Base-by-base conservation (phyloP, 2,329 filamentous ascomycete genomes). In the Diplodia mutila region DNA sequence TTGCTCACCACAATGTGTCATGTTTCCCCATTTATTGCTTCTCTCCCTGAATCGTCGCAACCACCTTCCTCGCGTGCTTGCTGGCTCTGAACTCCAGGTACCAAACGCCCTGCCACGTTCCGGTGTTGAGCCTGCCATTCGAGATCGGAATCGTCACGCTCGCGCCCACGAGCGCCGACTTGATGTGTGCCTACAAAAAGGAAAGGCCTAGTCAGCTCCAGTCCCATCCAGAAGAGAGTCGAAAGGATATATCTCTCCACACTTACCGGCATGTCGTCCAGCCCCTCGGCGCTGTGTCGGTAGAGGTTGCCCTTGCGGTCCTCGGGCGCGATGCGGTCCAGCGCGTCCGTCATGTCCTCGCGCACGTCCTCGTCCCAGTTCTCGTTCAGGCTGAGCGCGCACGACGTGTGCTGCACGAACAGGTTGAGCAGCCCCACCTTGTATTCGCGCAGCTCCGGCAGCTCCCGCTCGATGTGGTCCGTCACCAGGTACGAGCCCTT, bases 41-140 rank as follows among this genome's bases (percentile, higher is more conserved):
- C 82, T 97, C 91, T 52, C 94, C 95, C 79, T 98, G 94, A 70
- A 98, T 96, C 1, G 95, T 98, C 65, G 94, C 94, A 70, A 99
- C 90, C 14, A 98, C 87, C 77, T 89, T 91, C 74, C 95, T 87
- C 70, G 87, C 84, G 80, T 97, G 94, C 80, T 88, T 92, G 72
- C 83, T 83, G 3, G 83, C 86, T 67, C 94, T 86, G 78, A 98
- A 98, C 80, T 98, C 95, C 71, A 97, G 82, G 79, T 96, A 97
- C 91, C 92, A 98, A 69, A 98, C 94, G 0, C 95, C 89, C 88
- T 95, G 92, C 92, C 91, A 94, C 18, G 87, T 90, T 1, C 88
- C 88, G 18, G 85, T 87, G 11, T 83, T 89, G 76, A 98, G 79
- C 73, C 87, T 89, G 48, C 95, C 95, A 75, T 98, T 89, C 69